phyloP scores from a whole-genome alignment of 2,329 filamentous ascomycete genomes.

The Zopfia rhizophila region DNA sequence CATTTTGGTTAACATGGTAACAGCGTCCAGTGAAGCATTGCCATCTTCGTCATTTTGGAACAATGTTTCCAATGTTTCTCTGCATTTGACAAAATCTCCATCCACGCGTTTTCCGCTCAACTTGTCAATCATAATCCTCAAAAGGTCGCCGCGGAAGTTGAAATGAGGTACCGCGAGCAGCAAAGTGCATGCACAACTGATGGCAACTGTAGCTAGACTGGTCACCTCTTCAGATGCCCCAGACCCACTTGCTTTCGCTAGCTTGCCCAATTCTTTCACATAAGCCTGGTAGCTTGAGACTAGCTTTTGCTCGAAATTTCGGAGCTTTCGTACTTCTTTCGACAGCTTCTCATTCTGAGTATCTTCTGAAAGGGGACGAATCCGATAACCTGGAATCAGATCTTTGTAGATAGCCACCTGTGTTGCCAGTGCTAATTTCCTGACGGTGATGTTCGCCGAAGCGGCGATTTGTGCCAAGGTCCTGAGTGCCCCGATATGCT shows the following conservation, averaged over 20 bases:
- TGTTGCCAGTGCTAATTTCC: conserved; percentile 86
- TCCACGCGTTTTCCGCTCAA: conserved; percentile 78
- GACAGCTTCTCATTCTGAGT: conserved; percentile 82
- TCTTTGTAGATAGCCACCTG: conserved; percentile 94
- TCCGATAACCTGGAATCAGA: conserved; percentile 94
- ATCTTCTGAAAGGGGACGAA: conserved; percentile 82
- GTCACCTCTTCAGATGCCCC: conserved; percentile 50
- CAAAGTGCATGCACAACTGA: conserved; percentile 85
- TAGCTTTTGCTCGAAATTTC: conserved; percentile 87
- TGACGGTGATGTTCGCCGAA: conserved; percentile 76
- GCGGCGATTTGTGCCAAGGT: conserved; percentile 78
- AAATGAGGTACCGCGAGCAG: conserved; percentile 90
- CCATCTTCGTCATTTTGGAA: conserved; percentile 92
- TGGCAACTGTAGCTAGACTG: conserved; percentile 75
- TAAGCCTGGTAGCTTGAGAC: conserved; percentile 87
- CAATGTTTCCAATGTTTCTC: conserved; percentile 80
- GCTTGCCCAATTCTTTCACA: conserved; percentile 76
- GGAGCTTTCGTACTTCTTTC: conserved; percentile 86
- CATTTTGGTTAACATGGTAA: conserved; percentile 89
- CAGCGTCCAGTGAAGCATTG: conserved; percentile 84
- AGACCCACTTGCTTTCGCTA: conserved; percentile 68
- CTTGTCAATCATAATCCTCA: conserved; percentile 88
- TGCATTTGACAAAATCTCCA: conserved; percentile 79
- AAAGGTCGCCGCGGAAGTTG: conserved; percentile 89
- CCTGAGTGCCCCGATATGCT: conserved; percentile 83